A percentile compares a stretch with the other conserved stretches of the same genome.
Conservation (phyloP, 148 eudicot species). For the Cornus suecica region DNA sequence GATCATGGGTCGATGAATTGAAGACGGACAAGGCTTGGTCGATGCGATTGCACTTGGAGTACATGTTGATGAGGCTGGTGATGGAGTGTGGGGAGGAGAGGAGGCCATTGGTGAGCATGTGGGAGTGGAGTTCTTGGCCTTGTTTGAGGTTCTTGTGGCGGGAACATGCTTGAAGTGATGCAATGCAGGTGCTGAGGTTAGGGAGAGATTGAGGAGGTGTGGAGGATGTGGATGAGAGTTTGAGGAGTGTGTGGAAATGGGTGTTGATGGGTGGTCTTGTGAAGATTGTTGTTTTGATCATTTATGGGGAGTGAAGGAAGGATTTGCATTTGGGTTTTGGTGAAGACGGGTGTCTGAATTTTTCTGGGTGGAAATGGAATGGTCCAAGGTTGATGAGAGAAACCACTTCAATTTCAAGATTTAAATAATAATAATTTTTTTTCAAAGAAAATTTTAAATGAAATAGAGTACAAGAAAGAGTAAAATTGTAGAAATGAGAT, state of each 20-base stretch:
- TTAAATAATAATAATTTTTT: too few relatives aligned
- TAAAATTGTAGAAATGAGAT: too few relatives aligned
- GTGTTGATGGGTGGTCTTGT: neutral
- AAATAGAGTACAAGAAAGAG: too few relatives aligned
- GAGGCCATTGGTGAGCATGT: constrained; percentile 44
- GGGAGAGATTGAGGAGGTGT: neutral
- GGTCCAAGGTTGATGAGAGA: too few relatives aligned
- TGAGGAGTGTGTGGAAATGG: neutral
- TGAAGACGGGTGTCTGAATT: neutral
- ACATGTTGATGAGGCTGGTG: constrained; percentile 76
- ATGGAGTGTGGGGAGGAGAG: constrained; percentile 42
- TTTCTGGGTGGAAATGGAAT: too few relatives aligned
- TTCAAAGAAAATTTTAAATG: too few relatives aligned
- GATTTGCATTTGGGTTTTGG: neutral
- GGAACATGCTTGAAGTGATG: constrained; percentile 50
- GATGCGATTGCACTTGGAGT: constrained; percentile 56
- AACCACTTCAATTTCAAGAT: too few relatives aligned
- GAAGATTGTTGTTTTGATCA: neutral
- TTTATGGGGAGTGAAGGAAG: neutral
- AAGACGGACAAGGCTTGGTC: constrained; percentile 46
- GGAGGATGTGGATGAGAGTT: neutral
- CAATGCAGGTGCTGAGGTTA: constrained; percentile 25
- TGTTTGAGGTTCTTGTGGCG: constrained; percentile 25
- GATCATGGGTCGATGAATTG: constrained; percentile 16
- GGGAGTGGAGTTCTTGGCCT: constrained; percentile 56